These are phyloP conservation scores for Fragosphaeria purpurea DNA, from an alignment of 2,329 filamentous ascomycete species.

Conservation along the genomic window DNA sequence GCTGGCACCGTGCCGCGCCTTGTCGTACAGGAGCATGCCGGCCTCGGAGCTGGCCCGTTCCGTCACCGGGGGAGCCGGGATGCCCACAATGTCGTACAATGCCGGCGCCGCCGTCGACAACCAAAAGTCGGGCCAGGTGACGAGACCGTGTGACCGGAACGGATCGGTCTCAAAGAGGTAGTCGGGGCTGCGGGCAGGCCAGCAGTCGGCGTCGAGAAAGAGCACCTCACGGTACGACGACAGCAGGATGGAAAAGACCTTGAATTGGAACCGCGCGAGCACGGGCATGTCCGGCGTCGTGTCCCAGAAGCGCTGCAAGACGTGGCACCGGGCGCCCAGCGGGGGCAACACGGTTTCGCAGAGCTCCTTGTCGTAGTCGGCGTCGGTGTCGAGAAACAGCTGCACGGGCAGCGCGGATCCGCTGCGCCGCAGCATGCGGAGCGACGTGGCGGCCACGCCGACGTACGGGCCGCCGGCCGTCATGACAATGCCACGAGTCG, in stretches of 20 bases:
- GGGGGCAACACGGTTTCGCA: slow-evolving; percentile 21
- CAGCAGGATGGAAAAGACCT: slow-evolving; percentile 46
- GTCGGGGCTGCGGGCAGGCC: slow-evolving; percentile 31
- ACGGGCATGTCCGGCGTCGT: slow-evolving; percentile 11
- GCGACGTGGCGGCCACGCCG: slow-evolving; percentile 37
- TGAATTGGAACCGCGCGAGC: slow-evolving; percentile 41
- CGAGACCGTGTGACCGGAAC: slow-evolving; percentile 39
- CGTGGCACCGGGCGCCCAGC: slow-evolving; percentile 23
- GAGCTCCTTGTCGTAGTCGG: slow-evolving; percentile 20
- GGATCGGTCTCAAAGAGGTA: slow-evolving; percentile 40
- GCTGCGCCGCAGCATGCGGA: slow-evolving; percentile 40
- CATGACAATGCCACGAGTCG: slow-evolving; percentile 38
- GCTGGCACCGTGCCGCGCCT: slow-evolving; percentile 33
- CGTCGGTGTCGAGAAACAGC: slow-evolving; percentile 24
- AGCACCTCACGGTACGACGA: slow-evolving; percentile 49
- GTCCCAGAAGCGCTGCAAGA: slow-evolving; percentile 20
- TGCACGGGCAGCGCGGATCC: slow-evolving; percentile 39
- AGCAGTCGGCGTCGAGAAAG: slow-evolving; percentile 48
- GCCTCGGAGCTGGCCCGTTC: slow-evolving; percentile 33
- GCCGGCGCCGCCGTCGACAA: slow-evolving; percentile 28
- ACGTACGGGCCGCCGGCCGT: slow-evolving; percentile 37
- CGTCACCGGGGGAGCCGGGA: slow-evolving; percentile 21
- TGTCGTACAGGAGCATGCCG: slow-evolving; percentile 38
- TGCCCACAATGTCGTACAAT: slow-evolving; percentile 34
- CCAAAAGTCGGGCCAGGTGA: slow-evolving; percentile 50